A percentile compares a stretch with the other conserved stretches of the same genome.
These are phyloP conservation scores for Xylaria cubensis DNA, from an alignment of 495 filamentous ascomycete species.

Conservation along the genomic window DNA sequence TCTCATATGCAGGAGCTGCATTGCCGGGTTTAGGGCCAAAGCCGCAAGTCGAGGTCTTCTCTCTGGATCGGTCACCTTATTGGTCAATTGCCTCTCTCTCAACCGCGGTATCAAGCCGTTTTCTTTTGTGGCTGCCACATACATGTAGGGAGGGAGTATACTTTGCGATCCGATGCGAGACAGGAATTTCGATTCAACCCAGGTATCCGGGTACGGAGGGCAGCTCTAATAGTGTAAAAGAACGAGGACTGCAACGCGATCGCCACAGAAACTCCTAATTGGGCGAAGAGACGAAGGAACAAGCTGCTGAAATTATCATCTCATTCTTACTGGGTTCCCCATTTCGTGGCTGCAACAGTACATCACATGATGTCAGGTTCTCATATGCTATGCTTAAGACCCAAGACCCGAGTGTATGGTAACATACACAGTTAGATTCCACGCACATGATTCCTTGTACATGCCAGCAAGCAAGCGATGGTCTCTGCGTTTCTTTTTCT, in stretches of 20 bases:
- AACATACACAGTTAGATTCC: background rate
- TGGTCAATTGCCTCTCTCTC: background rate
- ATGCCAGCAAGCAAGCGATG: background rate
- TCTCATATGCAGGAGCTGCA: slow-evolving; percentile 23
- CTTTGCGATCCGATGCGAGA: background rate
- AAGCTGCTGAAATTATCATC: background rate
- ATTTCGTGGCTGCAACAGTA: background rate
- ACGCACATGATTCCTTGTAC: background rate
- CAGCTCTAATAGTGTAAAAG: background rate
- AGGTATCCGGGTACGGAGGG: slow-evolving; percentile 13
- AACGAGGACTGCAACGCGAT: slow-evolving; percentile 15
- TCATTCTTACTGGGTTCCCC: background rate
- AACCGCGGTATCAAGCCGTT: background rate
- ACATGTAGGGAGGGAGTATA: background rate
- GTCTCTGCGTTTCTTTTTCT: no score
- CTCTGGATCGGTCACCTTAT: background rate
- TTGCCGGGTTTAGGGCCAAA: slow-evolving; percentile 15
- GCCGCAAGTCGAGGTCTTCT: slow-evolving; percentile 5
- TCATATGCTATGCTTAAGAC: slow-evolving; percentile 8
- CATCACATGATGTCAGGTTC: slow-evolving; percentile 11
- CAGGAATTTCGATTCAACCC: background rate
- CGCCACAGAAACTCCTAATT: background rate
- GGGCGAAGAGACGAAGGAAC: background rate
- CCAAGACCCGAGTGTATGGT: slow-evolving; percentile 13
- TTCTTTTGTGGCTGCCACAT: slow-evolving; percentile 1